A percentile compares a stretch with the other conserved stretches of the same genome.
phyloP scores from a whole-genome alignment of 768 basidiomycete species.

The Pisolithus microcarpus region DNA sequence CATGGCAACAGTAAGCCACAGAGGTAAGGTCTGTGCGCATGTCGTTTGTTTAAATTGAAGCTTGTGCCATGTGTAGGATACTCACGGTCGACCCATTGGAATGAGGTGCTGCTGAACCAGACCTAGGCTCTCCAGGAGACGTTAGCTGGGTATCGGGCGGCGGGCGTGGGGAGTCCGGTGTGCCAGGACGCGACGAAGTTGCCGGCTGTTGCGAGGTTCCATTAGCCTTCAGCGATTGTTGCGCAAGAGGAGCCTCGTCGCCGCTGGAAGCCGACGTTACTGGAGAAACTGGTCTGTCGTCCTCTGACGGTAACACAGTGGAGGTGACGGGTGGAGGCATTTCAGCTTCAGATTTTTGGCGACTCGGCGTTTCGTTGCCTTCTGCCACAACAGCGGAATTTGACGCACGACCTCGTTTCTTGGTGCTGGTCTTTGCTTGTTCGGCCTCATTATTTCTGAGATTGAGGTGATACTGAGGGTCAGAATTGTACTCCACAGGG shows the following conservation, averaged over 20 bases:
- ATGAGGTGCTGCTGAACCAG: slow-evolving; percentile 3
- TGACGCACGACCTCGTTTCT: slow-evolving; percentile 37
- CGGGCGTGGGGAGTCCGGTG: slow-evolving; percentile 19
- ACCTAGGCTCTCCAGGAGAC: slow-evolving; percentile 14
- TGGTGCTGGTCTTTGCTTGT: slow-evolving; percentile 42
- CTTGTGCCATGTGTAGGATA: slow-evolving; percentile 13
- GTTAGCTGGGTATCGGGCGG: slow-evolving; percentile 5
- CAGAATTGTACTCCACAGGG: slow-evolving; percentile 73
- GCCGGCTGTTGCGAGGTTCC: slow-evolving; percentile 30
- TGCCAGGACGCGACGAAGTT: slow-evolving; percentile 16
- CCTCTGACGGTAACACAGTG: slow-evolving; percentile 28
- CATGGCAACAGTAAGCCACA: slow-evolving; percentile 68
- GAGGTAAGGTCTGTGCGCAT: slow-evolving; percentile 42
- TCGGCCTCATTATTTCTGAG: slow-evolving; percentile 51
- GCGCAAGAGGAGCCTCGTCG: slow-evolving; percentile 69
- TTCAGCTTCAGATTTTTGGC: slow-evolving; percentile 34
- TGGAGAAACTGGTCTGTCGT: slow-evolving; percentile 59
- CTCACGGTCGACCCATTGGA: slow-evolving; percentile 23
- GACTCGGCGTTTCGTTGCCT: slow-evolving; percentile 50
- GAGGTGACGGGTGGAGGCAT: slow-evolving; percentile 25
- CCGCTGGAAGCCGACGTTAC: slow-evolving; percentile 68
- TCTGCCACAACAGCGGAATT: slow-evolving; percentile 18
- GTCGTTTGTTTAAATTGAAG: slow-evolving; percentile 26
- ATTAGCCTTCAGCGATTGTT: slow-evolving; percentile 50
- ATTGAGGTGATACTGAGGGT: slow-evolving; percentile 61